Conservation (phyloP, 2,329 filamentous ascomycete genomes). For the Botryotinia calthae region DNA sequence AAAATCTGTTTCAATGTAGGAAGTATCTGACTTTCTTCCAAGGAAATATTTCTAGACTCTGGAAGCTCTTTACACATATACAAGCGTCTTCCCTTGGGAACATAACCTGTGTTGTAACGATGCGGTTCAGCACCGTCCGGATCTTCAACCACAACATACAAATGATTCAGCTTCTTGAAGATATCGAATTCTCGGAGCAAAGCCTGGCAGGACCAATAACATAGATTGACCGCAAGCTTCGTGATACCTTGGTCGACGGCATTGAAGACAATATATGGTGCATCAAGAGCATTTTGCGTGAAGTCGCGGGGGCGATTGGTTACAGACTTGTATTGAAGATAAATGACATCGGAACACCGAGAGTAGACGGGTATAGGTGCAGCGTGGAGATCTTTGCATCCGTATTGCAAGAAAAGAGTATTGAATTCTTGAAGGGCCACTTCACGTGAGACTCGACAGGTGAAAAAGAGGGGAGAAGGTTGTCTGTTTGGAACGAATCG, state of each 20-base stretch:
- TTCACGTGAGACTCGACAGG: not conserved
- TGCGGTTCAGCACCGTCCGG: not conserved
- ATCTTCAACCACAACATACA: not conserved
- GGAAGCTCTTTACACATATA: not conserved
- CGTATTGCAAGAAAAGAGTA: not conserved
- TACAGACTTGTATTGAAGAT: not conserved
- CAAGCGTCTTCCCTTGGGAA: not conserved
- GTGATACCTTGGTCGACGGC: not conserved
- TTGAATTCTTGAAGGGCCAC: constrained; percentile 27
- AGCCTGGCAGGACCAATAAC: not conserved
- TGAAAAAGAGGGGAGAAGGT: not conserved
- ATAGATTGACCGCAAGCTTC: not conserved
- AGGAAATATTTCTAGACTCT: not conserved
- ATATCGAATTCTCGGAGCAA: not conserved
- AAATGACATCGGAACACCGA: not conserved
- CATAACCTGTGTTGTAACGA: not conserved
- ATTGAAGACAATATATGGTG: not conserved
- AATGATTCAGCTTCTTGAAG: not conserved
- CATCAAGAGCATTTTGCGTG: not conserved
- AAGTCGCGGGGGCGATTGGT: not conserved
- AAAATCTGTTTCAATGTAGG: not conserved
- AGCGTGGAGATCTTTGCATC: not conserved
- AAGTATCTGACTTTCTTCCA: not conserved
- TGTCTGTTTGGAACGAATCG: not conserved
- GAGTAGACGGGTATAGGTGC: not conserved